Conservation (phyloP, 2,329 filamentous ascomycete genomes). For the Cyphellophora europaea region DNA sequence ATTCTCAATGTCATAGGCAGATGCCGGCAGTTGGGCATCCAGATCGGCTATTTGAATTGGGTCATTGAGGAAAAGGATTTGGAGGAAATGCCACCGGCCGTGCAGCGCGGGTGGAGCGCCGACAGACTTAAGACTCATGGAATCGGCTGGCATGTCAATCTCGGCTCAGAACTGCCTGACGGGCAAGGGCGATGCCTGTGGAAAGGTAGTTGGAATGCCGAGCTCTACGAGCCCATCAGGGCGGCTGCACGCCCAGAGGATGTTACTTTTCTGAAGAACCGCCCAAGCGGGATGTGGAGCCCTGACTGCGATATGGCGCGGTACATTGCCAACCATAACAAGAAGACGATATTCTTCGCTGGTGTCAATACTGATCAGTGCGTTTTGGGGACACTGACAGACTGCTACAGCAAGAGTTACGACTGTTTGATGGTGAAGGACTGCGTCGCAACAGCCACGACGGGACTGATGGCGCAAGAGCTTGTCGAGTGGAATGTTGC, state of each 20-base stretch:
- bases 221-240: background rate
- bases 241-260: background rate
- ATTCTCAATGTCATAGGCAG: background rate
- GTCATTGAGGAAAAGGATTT: background rate
- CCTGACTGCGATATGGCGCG: background rate
- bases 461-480: background rate
- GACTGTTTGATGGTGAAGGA: background rate
- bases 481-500: background rate
- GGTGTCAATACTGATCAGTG: background rate
- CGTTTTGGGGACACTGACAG: background rate
- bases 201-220: background rate
- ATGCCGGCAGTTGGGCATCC: background rate
- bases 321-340: background rate
- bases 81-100: background rate
- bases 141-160: background rate
- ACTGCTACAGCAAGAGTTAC: conserved; percentile 1
- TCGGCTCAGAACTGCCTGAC: background rate
- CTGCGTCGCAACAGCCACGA: background rate
- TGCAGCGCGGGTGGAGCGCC: background rate
- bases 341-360: background rate
- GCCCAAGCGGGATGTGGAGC: background rate
- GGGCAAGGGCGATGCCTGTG: background rate
- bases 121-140: background rate
- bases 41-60: background rate
- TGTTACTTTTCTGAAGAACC: background rate